Evolutionary conservation across 257 asterid genomes (phyloP).

Genomic region (Scutellaria barbata): DNA sequence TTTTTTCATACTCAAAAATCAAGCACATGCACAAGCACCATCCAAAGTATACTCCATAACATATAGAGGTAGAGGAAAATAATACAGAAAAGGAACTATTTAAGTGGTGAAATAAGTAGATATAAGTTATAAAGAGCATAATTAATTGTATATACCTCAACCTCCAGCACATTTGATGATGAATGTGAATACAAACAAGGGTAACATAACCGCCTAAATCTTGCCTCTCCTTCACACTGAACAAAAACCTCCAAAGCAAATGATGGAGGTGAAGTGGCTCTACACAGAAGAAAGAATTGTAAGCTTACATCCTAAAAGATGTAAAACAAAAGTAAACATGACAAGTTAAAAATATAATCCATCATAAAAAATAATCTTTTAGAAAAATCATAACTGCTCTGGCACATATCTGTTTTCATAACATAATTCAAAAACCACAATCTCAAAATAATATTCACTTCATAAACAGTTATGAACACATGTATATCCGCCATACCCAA

Average conservation of each 20-base stretch:
- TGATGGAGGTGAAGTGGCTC: slow-evolving; percentile 87
- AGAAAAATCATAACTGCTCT: slow-evolving; percentile 10
- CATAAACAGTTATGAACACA: slow-evolving; percentile 19
- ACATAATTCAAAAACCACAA: slow-evolving; percentile 24
- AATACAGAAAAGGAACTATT: slow-evolving; percentile 13
- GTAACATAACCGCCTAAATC: slow-evolving; percentile 89
- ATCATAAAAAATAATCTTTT: slow-evolving; percentile 2
- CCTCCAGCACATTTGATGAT: slow-evolving; percentile 90
- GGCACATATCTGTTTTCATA: neutral
- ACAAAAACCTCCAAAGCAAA: slow-evolving; percentile 74
- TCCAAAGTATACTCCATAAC: slow-evolving; percentile 25
- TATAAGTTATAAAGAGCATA: slow-evolving; percentile 3
- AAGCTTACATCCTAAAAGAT: slow-evolving; percentile 26
- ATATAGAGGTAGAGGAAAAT: neutral
- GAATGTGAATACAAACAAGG: slow-evolving; percentile 95
- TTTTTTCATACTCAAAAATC: slow-evolving; percentile 10
- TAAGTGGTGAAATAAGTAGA: neutral
- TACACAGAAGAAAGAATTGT: slow-evolving; percentile 40
- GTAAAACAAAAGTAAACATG: slow-evolving; percentile 27
- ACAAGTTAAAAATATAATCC: slow-evolving; percentile 1
- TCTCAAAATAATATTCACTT: slow-evolving; percentile 16
- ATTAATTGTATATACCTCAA: slow-evolving; percentile 65
- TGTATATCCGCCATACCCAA: slow-evolving; percentile 62
- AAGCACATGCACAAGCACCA: slow-evolving; percentile 20
- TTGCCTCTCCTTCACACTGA: slow-evolving; percentile 92